Percentiles rank a stretch among this genome's conserved stretches.
Conservation (phyloP, 257 asterid genomes). For the Petrea volubilis region DNA sequence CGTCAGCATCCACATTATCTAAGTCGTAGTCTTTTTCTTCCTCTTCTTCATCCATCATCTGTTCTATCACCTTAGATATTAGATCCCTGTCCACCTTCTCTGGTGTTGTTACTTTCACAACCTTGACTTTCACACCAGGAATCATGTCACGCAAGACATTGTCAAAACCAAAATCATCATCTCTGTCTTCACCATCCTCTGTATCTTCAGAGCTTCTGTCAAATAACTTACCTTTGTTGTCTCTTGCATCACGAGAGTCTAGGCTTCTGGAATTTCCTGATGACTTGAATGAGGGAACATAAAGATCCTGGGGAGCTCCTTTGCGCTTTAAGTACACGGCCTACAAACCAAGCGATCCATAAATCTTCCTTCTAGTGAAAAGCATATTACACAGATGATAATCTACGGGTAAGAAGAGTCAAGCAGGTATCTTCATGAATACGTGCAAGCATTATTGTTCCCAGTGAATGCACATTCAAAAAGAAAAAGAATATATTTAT, state of each 20-base stretch:
- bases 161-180: conserved; percentile 72
- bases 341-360: conserved; percentile 41
- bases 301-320: conserved; percentile 50
- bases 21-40: conserved; percentile 54
- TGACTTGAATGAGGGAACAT: conserved; percentile 52
- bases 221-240: conserved; percentile 51
- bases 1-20: conserved; percentile 42
- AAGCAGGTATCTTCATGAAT: conserved; percentile 19
- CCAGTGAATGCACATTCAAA: not conserved
- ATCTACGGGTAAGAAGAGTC: conserved; percentile 3
- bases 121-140: conserved; percentile 93
- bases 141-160: conserved; percentile 79
- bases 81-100: conserved; percentile 73
- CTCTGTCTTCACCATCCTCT: conserved; percentile 69
- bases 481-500: not conserved
- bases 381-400: conserved; percentile 13
- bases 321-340: conserved; percentile 85
- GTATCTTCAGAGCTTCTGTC: conserved; percentile 62
- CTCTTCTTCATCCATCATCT: conserved; percentile 82
- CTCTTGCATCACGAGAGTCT: conserved; percentile 61
- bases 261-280: conserved; percentile 46
- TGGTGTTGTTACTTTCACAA: conserved; percentile 77
- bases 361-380: conserved; percentile 14
- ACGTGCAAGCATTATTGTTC: conserved; percentile 5
- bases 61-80: conserved; percentile 86